These are phyloP conservation scores for Tricladium varicosporioides DNA, from an alignment of 2,329 filamentous ascomycete species.

Conservation along the genomic window DNA sequence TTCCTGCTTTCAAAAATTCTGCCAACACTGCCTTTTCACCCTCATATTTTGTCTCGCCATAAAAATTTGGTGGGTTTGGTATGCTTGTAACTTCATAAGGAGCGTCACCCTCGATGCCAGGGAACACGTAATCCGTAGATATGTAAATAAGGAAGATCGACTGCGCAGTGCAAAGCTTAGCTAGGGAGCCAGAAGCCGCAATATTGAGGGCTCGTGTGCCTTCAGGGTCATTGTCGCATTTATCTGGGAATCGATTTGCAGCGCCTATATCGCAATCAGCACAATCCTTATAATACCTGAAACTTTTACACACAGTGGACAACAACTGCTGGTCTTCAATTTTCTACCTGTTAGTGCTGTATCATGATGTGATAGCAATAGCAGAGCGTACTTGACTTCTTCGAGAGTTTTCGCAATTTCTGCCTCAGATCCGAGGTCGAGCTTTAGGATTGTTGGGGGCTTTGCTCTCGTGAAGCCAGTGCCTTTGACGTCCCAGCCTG, in stretches of 20 bases:
- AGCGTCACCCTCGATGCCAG: constrained; percentile 72
- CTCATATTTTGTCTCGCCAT: constrained; percentile 70
- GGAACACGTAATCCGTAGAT: constrained; percentile 80
- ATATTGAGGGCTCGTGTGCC: constrained; percentile 74
- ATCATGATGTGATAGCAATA: constrained; percentile 5
- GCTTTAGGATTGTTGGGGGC: constrained; percentile 59
- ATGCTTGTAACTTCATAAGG: constrained; percentile 69
- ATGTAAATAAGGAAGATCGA: constrained; percentile 71
- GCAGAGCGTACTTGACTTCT: constrained; percentile 49
- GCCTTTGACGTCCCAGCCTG: constrained; percentile 68
- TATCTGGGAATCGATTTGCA: constrained; percentile 84
- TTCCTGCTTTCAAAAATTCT: constrained; percentile 48
- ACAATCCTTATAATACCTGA: neutral
- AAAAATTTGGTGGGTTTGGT: constrained; percentile 74
- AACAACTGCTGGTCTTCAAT: constrained; percentile 66
- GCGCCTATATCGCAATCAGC: constrained; percentile 55
- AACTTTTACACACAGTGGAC: constrained; percentile 67
- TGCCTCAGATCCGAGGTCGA: constrained; percentile 32
- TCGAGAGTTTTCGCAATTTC: constrained; percentile 52
- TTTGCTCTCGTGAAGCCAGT: constrained; percentile 73
- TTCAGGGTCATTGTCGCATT: constrained; percentile 76
- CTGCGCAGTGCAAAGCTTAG: constrained; percentile 60
- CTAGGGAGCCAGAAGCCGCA: constrained; percentile 64
- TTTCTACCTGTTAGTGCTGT: constrained; percentile 18
- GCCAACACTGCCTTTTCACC: constrained; percentile 70